phyloP scores from a whole-genome alignment of 2,329 filamentous ascomycete species.

The Aspergillus fumigatus region DNA sequence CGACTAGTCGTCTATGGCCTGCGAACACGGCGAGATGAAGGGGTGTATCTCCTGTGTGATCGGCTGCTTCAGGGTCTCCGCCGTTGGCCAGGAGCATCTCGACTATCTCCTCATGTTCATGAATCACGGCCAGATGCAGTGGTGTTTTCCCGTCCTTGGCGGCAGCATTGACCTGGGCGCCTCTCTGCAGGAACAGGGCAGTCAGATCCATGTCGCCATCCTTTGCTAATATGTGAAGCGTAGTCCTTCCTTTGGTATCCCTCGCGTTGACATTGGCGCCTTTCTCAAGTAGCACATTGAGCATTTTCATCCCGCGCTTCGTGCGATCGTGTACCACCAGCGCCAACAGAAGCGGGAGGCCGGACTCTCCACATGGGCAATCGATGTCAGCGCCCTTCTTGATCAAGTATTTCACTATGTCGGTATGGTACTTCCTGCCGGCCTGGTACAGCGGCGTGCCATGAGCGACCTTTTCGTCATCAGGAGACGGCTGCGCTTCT shows the following conservation, averaged over 20 bases:
- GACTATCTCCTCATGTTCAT: conserved; percentile 21
- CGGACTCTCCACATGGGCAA: conserved; percentile 13
- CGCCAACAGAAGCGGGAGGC: conserved; percentile 14
- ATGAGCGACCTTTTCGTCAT: conserved; percentile 3
- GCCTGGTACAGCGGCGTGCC: conserved; percentile 22
- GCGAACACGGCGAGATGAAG: conserved; percentile 19
- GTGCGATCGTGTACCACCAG: conserved; percentile 16
- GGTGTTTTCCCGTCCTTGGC: conserved; percentile 17
- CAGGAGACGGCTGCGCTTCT: conserved; percentile 9
- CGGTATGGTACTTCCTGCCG: conserved; percentile 16
- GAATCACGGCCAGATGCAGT: conserved; percentile 17
- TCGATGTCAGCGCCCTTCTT: conserved; percentile 21
- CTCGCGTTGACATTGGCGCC: conserved; percentile 20
- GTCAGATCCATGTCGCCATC: conserved; percentile 16
- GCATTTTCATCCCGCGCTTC: conserved; percentile 15
- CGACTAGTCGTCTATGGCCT: conserved; percentile 14
- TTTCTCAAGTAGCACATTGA: conserved; percentile 18
- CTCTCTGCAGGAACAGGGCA: conserved; percentile 11
- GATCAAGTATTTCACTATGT: conserved; percentile 24
- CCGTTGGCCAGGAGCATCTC: conserved; percentile 19
- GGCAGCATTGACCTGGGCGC: conserved; percentile 11
- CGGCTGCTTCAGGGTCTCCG: conserved; percentile 22
- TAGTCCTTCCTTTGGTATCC: conserved; percentile 16
- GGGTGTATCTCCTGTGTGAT: conserved; percentile 21
- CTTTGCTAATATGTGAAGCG: conserved; percentile 15